phyloP scores from a whole-genome alignment of 1,284 basidiomycete genomes.

The Pyrrhoderma noxium region DNA sequence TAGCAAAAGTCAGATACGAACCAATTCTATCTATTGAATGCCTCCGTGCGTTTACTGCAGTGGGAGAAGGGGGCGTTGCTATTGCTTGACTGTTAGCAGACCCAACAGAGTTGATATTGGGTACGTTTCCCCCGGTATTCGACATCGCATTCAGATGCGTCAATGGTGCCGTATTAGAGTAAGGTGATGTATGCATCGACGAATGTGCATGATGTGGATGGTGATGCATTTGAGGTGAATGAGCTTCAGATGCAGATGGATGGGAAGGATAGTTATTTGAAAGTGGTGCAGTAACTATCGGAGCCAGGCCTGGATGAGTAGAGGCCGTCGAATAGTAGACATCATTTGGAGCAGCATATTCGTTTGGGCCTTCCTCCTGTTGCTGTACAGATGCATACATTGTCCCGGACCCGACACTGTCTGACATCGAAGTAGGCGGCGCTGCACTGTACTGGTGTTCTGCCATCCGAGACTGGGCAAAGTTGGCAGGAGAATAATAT shows the following conservation, averaged over 20 bases:
- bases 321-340: neutral
- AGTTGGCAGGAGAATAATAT: conserved; percentile 10
- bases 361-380: neutral
- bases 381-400: neutral
- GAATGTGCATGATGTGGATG: neutral
- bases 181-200: neutral
- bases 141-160: neutral
- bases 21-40: conserved; percentile 26
- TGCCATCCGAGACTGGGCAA: conserved; percentile 7
- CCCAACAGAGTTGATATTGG: neutral
- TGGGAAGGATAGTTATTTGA: neutral
- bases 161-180: neutral
- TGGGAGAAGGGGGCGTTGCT: conserved; percentile 3
- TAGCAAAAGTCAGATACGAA: conserved; percentile 42
- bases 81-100: neutral
- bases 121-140: neutral
- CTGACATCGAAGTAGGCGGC: neutral
- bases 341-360: neutral
- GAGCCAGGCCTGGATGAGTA: neutral
- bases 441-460: conserved; percentile 10
- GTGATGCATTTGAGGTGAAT: neutral
- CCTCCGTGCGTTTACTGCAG: conserved; percentile 5
- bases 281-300: neutral
- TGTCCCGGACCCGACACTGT: neutral
- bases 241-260: neutral